Evolutionary conservation across 345 rosid species (phyloP), one percentile per base, ranked within the genome.

Genomic region (Sonneratia caseolaris): DNA sequence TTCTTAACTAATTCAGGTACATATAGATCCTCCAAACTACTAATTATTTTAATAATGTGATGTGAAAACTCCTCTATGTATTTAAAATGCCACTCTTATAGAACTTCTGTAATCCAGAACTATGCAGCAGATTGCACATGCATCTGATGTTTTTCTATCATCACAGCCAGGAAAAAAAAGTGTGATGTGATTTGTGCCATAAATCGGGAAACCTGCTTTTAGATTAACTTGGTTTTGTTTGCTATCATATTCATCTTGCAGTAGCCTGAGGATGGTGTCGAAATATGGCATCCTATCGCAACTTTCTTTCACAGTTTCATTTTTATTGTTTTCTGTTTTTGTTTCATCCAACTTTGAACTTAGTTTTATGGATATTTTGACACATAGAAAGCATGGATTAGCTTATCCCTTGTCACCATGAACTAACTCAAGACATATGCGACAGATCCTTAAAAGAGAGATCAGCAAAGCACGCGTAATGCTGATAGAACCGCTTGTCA

Each of bases 401-500:
- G 15, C 18, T 12, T 49, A 49, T 49, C 16, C 55, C 61, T 19
- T 21, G 3, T 27, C 61, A 18, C 61, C 22, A 19, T 55, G 61
- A 55, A 55, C 61, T 55, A 21, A 55, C 24, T 21, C 61, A 55
- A 55, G 59, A 19, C 13, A 14, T 68, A 40, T 12, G 27, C 18
- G 37, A 70, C 81, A 91, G 97, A 82, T 74, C 37, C 86, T 91
- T 47, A 88, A 88, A 78, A 74, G 55, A 62, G 93, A 88, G 84
- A 86, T 89, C 62, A 79, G 89, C 76, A 78, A 76, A 73, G 89
- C 91, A 47, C 97, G 87, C 32, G 72, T 88, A 65, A 82, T 76
- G 71, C 69, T 89, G 64, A 82, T 88, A 91, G 89, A 86, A 83
- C 88, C 96, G 42, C 75, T 86, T 69, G 55, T 91, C 76, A 83